These are phyloP conservation scores for Penicillium cosmopolitanum DNA, from an alignment of 495 filamentous ascomycete species.

Conservation along the genomic window DNA sequence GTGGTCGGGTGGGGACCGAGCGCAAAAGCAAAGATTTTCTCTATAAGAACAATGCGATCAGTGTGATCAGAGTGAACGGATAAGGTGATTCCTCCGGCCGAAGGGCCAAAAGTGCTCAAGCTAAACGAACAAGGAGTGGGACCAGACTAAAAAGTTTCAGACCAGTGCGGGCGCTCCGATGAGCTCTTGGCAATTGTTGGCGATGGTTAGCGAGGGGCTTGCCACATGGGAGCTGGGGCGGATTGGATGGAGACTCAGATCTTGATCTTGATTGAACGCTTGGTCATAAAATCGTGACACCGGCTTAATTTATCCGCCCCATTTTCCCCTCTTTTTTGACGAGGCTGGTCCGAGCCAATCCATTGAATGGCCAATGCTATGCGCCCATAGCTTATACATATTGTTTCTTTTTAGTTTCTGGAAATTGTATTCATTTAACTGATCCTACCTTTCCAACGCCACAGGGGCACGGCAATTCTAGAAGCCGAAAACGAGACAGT, in stretches of 20 bases:
- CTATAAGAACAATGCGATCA: constrained; percentile 1
- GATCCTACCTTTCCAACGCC: too few relatives aligned
- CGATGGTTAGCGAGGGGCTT: constrained; percentile 1
- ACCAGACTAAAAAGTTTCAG: constrained; percentile 5
- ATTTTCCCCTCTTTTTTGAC: not conserved
- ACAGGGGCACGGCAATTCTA: too few relatives aligned
- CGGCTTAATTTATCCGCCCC: not conserved
- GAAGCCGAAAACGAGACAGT: not conserved
- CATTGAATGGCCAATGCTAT: too few relatives aligned
- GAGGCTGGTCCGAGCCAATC: too few relatives aligned
- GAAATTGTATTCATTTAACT: too few relatives aligned
- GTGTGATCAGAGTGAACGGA: not conserved
- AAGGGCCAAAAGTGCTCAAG: not conserved
- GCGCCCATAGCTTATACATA: too few relatives aligned
- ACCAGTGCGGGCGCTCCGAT: not conserved
- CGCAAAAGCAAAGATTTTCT: constrained; percentile 4
- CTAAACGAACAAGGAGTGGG: not conserved
- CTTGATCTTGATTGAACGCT: constrained; percentile 4
- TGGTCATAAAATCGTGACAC: not conserved
- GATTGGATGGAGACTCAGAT: not conserved
- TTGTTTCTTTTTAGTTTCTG: too few relatives aligned
- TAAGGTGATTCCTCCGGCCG: constrained; percentile 11
- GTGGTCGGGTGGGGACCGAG: not conserved
- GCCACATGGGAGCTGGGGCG: constrained; percentile 1
- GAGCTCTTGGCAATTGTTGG: constrained; percentile 8